These are phyloP conservation scores for Cajanus cajan DNA, from an alignment of 306 rosid species.

Conservation along the genomic window DNA sequence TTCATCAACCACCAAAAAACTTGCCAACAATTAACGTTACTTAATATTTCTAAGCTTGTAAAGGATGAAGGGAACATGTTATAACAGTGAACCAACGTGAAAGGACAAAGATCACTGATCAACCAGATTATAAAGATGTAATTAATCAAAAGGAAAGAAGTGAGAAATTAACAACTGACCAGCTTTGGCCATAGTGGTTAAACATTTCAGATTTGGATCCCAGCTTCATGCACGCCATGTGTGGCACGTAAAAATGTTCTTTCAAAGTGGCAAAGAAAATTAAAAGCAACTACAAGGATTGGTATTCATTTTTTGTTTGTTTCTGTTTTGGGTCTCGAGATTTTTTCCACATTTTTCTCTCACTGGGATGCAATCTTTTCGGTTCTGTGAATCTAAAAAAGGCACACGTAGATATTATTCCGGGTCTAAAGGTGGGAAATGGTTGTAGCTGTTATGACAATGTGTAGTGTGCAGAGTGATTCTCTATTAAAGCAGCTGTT, in stretches of 20 bases:
- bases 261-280: not conserved
- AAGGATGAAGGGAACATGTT: not conserved
- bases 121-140: not conserved
- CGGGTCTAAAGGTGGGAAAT: conserved; percentile 70
- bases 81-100: not conserved
- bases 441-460: conserved; percentile 46
- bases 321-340: conserved; percentile 2
- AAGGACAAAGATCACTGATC: not conserved
- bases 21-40: not conserved
- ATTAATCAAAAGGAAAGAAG: not conserved
- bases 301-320: not conserved
- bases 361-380: conserved; percentile 2
- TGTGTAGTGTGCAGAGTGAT: conserved; percentile 43
- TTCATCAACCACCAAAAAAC: not conserved
- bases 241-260: not conserved
- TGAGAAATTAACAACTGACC: conserved; percentile 40
- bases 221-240: conserved; percentile 73
- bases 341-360: conserved; percentile 24
- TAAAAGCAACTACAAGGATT: conserved; percentile 1
- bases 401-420: conserved; percentile 35
- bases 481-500: not conserved
- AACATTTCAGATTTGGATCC: conserved; percentile 83
- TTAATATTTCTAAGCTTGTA: not conserved
- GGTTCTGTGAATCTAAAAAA: conserved; percentile 24
- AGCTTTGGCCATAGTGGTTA: conserved; percentile 58